Conservation (phyloP, 2,329 filamentous ascomycete species). For the Sporothrix pseudoabietina region DNA sequence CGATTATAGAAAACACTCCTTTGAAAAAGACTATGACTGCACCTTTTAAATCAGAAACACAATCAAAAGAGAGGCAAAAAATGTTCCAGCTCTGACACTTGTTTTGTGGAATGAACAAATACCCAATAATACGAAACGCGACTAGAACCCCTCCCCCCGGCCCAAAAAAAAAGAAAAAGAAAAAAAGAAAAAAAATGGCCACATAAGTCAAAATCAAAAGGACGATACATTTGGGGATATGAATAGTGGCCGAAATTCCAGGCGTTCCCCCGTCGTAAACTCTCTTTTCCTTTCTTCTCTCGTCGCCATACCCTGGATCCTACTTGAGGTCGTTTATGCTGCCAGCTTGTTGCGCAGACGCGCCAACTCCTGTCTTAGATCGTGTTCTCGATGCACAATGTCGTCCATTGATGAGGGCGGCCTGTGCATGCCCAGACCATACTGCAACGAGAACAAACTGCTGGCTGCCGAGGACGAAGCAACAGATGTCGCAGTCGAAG, state of each 20-base stretch:
- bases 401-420: background rate
- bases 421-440: background rate
- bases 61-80: background rate
- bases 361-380: constrained; percentile 28
- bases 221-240: background rate
- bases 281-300: background rate
- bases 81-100: background rate
- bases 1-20: background rate
- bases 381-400: constrained; percentile 21
- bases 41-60: background rate
- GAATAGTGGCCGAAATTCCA: background rate
- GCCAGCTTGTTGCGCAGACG: constrained; percentile 21
- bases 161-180: background rate
- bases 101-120: background rate
- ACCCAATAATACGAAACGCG: background rate
- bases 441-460: background rate
- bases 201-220: background rate
- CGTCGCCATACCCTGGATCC: background rate
- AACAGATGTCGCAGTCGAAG: background rate
- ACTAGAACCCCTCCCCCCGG: too few relatives aligned
- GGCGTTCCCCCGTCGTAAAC: background rate
- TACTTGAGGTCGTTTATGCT: background rate
- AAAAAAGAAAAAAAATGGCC: background rate
- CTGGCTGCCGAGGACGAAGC: background rate
- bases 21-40: background rate